Percentiles rank a stretch among this genome's conserved stretches.
These are phyloP conservation scores for Noccaea caerulescens DNA, from an alignment of 345 rosid genomes.

Conservation along the genomic window DNA sequence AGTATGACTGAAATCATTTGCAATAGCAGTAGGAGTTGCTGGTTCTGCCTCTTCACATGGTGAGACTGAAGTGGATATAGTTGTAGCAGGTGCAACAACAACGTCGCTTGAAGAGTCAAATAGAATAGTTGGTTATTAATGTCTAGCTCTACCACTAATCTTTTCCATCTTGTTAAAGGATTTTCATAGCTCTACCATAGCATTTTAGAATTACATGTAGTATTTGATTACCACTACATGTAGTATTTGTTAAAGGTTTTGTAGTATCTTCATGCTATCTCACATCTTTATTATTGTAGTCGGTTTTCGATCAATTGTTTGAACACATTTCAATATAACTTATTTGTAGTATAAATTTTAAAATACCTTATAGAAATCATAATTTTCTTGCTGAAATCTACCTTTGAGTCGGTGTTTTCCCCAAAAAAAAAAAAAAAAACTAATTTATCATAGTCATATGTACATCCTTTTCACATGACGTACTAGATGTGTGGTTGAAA, in stretches of 20 bases:
- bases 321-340: background rate
- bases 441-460: constrained; percentile 15
- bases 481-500: background rate
- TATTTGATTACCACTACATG: too few species aligned
- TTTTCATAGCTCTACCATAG: too few species aligned
- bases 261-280: background rate
- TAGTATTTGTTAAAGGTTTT: too few species aligned
- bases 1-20: too few species aligned
- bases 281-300: background rate
- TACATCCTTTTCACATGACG: constrained; percentile 5
- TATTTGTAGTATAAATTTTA: background rate
- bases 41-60: too few species aligned
- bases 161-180: too few species aligned
- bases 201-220: too few species aligned
- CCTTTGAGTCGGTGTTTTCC: constrained; percentile 7
- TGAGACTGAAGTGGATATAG: too few species aligned
- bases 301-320: background rate
- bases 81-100: too few species aligned
- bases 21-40: too few species aligned
- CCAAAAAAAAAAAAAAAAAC: background rate
- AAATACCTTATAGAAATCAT: background rate
- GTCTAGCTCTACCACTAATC: background rate
- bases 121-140: background rate
- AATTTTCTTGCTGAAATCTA: background rate
- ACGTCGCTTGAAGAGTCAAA: too few species aligned